Conservation (phyloP, 2,329 filamentous ascomycete species). For the Fusarium globosum region DNA sequence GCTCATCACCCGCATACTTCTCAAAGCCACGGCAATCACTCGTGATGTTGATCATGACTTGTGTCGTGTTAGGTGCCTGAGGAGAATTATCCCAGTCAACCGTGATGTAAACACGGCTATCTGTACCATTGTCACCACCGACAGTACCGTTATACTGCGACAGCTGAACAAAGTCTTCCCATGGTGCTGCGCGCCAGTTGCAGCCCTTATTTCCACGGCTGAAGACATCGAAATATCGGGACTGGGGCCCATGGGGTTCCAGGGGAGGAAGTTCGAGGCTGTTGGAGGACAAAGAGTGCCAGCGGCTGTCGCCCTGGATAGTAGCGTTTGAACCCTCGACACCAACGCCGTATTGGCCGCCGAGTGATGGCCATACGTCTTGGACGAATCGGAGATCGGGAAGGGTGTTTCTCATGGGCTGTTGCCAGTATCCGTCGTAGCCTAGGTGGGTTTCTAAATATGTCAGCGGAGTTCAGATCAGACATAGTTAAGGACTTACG, state of each 20-base stretch:
- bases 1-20: conserved; percentile 52
- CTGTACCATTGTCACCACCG: conserved; percentile 45
- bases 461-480: conserved; percentile 42
- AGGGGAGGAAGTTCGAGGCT: conserved; percentile 49
- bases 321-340: conserved; percentile 50
- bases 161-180: conserved; percentile 50
- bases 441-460: conserved; percentile 62
- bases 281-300: conserved; percentile 61
- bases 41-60: conserved; percentile 64
- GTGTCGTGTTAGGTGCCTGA: conserved; percentile 53
- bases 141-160: conserved; percentile 46
- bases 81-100: conserved; percentile 54
- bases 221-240: conserved; percentile 52
- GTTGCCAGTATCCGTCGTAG: conserved; percentile 70
- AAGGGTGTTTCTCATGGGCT: conserved; percentile 76
- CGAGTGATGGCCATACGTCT: conserved; percentile 67
- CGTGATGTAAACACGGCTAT: conserved; percentile 46
- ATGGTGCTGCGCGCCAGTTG: conserved; percentile 45
- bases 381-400: conserved; percentile 57
- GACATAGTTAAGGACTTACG: not conserved
- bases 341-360: conserved; percentile 51
- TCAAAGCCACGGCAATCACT: conserved; percentile 58
- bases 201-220: conserved; percentile 48
- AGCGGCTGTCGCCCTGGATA: conserved; percentile 56
- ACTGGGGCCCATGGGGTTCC: conserved; percentile 47